Conservation (phyloP, 2,329 filamentous ascomycete species). For the Verticillium klebahnii region DNA sequence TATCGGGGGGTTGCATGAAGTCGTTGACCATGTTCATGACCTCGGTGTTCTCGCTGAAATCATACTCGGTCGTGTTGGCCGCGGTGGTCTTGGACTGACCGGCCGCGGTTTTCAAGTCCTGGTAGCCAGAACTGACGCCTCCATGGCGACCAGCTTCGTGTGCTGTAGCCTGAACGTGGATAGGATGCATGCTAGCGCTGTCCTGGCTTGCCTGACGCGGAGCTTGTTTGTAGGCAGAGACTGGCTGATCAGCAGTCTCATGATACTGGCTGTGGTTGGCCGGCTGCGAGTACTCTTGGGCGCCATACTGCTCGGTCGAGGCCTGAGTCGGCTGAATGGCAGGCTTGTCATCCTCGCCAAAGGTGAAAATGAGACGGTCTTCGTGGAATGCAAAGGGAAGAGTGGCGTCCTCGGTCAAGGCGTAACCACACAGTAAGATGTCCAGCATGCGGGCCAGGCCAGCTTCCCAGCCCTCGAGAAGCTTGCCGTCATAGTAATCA, state of each 20-base stretch:
- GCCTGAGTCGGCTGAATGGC: not conserved
- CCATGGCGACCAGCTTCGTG: not conserved
- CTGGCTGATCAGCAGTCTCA: not conserved
- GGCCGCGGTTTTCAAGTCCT: not conserved
- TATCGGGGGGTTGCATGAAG: slow-evolving; percentile 41
- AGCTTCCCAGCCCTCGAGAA: slow-evolving; percentile 3
- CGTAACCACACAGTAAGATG: slow-evolving; percentile 42
- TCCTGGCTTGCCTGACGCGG: not conserved
- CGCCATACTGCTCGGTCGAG: not conserved
- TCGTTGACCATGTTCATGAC: slow-evolving; percentile 45
- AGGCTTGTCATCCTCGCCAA: not conserved
- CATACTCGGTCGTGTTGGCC: slow-evolving; percentile 10
- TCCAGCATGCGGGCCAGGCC: slow-evolving; percentile 41
- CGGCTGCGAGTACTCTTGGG: not conserved
- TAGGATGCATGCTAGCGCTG: not conserved
- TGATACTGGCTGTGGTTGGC: not conserved
- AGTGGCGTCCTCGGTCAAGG: slow-evolving; percentile 34
- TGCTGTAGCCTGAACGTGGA: not conserved
- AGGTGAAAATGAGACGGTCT: not conserved
- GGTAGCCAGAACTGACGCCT: not conserved
- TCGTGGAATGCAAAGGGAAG: slow-evolving; percentile 28
- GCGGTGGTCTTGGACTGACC: not conserved
- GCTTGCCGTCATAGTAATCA: slow-evolving; percentile 22
- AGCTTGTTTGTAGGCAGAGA: not conserved
- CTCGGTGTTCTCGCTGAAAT: slow-evolving; percentile 22